Base-by-base conservation (phyloP, 2,329 filamentous ascomycete genomes). In the Ophiocordyceps camponoti-floridani region DNA sequence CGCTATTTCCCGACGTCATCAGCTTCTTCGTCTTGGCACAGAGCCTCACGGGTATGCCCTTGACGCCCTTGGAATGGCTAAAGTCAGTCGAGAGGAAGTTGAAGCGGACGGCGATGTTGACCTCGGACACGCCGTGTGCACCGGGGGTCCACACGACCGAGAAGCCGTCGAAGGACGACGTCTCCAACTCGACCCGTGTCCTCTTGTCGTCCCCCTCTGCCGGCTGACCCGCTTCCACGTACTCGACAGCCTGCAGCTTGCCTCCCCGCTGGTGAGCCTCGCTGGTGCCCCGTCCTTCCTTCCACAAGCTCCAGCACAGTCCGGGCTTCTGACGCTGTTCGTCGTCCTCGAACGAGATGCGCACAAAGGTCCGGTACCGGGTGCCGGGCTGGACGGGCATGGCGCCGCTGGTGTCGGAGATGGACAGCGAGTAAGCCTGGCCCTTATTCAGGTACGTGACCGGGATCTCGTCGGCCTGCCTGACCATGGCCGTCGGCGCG, bases 31-130 rank as follows among this genome's bases (percentile, higher is more conserved):
- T 96, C 63, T 96, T 96, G 13, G 88, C 79, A 60, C 89, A 96
- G 0, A 96, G 72, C 45, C 91, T 72, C 4, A 98, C 88, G 0
- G 91, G 89, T 51, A 96, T 95, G 33, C 91, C 91, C 63, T 96
- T 98, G 43, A 98, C 91, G 41, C 91, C 91, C 58, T 98, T 98
- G 10, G 91, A 96, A 58, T 96, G 91, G 60, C 89, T 96, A 59
- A 96, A 98, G 58, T 98, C 91, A 9, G 91, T 98, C 0, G 91
- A 98, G 0, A 98, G 70, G 58, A 98, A 98, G 64, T 98, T 98
- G 70, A 96, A 98, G 41, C 91, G 84, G 12, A 96, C 85, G 9
- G 87, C 83, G 46, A 98, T 77, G 43, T 79, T 84, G 59, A 87
- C 91, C 54, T 95, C 87, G 4, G 82, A 68, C 0, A 67, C 62